Base-by-base conservation (phyloP, 1,139 yeast species). In the Tardiomyces depauwii region DNA sequence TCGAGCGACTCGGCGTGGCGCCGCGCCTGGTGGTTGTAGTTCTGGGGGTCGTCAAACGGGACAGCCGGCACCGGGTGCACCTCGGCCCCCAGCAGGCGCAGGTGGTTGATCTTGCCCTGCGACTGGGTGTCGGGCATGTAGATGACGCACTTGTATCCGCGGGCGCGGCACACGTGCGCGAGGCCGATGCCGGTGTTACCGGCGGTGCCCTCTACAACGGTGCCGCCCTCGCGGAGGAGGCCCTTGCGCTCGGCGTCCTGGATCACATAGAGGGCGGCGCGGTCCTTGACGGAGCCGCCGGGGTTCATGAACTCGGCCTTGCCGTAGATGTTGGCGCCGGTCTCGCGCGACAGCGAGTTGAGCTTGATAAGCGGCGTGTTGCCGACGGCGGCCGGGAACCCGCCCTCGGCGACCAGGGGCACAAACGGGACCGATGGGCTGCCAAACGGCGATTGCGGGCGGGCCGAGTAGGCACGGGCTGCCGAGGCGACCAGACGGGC, bases 291-390 rank as follows among this genome's bases (percentile, higher is more conserved):
- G 5, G 94, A 82, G 0, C 96, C 96, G 43, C 96, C 96, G 1
- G 96, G 96, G 65, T 88, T 87, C 82, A 84, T 83, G 67, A 80
- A 84, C 66, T 87, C 96, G 13, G 94, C 94, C 62, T 87, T 87
- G 45, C 86, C 96, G 60, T 78, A 86, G 54, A 87, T 78, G 57
- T 87, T 83, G 55, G 95, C 70, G 11, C 87, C 87, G 18, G 80
- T 65, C 53, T 74, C 74, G 33, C 71, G 67, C 16, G 87, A 79
- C 42, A 86, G 70, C 42, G 68, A 70, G 48, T 82, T 80, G 44
- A 88, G 72, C 54, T 75, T 74, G 53, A 87, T 68, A 55, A 87
- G 69, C 18, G 96, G 95, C 2, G 96, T 87, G 63, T 86, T 85
- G 43, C 96, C 96, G 51, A 87, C 78, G 11, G 95, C 91, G 28